Conservation (phyloP, 2,329 filamentous ascomycete genomes). For the Colletotrichum higginsianum region DNA sequence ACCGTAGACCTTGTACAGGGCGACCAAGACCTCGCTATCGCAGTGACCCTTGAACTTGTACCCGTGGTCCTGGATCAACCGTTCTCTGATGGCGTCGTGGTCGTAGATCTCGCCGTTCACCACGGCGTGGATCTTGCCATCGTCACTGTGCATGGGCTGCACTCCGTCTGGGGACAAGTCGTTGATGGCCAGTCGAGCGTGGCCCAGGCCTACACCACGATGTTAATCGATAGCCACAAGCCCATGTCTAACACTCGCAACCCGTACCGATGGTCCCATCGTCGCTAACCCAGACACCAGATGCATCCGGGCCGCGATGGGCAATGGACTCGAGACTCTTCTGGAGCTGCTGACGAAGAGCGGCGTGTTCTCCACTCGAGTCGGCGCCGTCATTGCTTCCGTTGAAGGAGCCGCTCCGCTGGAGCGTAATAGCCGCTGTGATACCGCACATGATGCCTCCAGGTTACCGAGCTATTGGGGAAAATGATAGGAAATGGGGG, state of each 20-base stretch:
- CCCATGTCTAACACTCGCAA: neutral
- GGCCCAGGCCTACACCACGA: conserved; percentile 55
- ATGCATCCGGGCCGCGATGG: conserved; percentile 52
- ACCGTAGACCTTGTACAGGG: conserved; percentile 66
- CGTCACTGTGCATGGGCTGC: conserved; percentile 61
- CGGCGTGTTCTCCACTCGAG: neutral
- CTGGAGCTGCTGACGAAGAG: conserved; percentile 42
- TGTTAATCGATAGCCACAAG: neutral
- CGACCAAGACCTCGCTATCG: conserved; percentile 68
- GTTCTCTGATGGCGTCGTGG: conserved; percentile 59
- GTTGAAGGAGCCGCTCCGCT: conserved; percentile 18
- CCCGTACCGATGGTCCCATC: conserved; percentile 37
- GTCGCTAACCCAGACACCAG: conserved; percentile 49
- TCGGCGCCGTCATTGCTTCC: neutral
- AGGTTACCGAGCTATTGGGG: neutral
- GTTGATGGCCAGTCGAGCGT: conserved; percentile 67
- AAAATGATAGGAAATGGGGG: neutral
- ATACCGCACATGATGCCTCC: conserved; percentile 37
- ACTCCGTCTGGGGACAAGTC: conserved; percentile 62
- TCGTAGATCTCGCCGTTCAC: conserved; percentile 74
- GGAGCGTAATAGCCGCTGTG: conserved; percentile 31
- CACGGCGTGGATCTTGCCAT: conserved; percentile 64
- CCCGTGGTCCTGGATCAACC: conserved; percentile 51
- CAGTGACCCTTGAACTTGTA: conserved; percentile 62
- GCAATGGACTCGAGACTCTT: conserved; percentile 46